A percentile compares a stretch with the other conserved stretches of the same genome.
These are phyloP conservation scores for Trichodelitschia bisporula DNA, from an alignment of 495 filamentous ascomycete genomes.

Conservation along the genomic window DNA sequence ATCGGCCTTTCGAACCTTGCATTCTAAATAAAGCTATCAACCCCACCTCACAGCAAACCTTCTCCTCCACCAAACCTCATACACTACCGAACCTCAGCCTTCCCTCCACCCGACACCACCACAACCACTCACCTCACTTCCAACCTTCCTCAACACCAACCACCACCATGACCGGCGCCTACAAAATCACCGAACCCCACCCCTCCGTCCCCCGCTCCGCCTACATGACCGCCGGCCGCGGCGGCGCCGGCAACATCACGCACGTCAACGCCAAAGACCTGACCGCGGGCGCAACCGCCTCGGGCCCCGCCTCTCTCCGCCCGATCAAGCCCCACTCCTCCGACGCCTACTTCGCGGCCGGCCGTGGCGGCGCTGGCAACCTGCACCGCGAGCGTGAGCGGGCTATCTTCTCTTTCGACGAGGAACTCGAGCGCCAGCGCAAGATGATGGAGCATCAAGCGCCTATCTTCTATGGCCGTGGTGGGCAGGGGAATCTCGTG, in stretches of 20 bases:
- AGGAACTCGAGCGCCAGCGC: slow-evolving; percentile 52
- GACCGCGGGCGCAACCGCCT: slow-evolving; percentile 28
- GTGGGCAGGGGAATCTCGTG: slow-evolving; percentile 57
- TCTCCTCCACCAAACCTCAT: no score
- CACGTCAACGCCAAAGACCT: slow-evolving; percentile 39
- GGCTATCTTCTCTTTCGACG: slow-evolving; percentile 71
- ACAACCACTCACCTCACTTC: slow-evolving; percentile 2
- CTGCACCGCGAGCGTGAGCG: slow-evolving; percentile 43
- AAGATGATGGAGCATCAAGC: slow-evolving; percentile 31
- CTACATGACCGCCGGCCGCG: slow-evolving; percentile 52
- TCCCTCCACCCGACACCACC: background rate
- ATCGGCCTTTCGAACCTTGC: background rate
- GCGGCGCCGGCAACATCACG: slow-evolving; percentile 61
- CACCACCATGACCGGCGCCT: slow-evolving; percentile 16
- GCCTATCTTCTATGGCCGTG: slow-evolving; percentile 60
- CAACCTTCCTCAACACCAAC: slow-evolving; percentile 7
- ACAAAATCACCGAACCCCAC: slow-evolving; percentile 60
- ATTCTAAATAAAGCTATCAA: background rate
- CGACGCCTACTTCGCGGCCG: slow-evolving; percentile 38
- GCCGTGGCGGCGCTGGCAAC: slow-evolving; percentile 83
- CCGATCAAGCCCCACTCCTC: slow-evolving; percentile 15
- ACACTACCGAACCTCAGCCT: no score
- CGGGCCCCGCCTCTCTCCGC: slow-evolving; percentile 27
- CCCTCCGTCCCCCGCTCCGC: slow-evolving; percentile 38
- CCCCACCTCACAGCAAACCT: no score